Base-by-base conservation (phyloP, 495 filamentous ascomycete genomes). In the Hapsidospora chrysogenum region DNA sequence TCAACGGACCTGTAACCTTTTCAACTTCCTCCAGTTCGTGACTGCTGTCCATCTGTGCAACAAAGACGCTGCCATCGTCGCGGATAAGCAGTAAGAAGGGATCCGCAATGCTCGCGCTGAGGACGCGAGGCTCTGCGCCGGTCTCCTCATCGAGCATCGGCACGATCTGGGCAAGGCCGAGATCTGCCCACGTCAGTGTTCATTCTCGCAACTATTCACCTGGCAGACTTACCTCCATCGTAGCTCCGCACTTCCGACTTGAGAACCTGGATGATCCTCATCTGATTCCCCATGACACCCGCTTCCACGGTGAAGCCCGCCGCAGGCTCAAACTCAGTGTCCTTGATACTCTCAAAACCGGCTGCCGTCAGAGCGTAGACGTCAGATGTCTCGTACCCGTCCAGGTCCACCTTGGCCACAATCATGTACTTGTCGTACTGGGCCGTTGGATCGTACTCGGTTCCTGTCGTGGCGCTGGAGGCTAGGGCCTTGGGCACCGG, bases 71-170 rank as follows among this genome's bases (percentile, higher is more conserved):
- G 1, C 68, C 69, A 51, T 95, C 85, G 38, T 93, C 81, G 37
- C 80, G 68, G 28, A 94, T 50, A 3, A 99, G 68, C 2, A 92
- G 60, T n/a, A 99, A 47, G 49, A 80, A 95, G 4, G 85, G 85
- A 47, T 95, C 89, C 9, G 67, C 64, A 44, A 96, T 81, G 52
- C 80, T 89, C n/a, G 79, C 78, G 46, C 69, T 80, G 27, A 83
- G 57, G 17, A 86, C 76, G 25, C 73, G 64, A 3, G 81, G 74
- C 41, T 84, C 80, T 9, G 68, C 68, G 14, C 76, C 85, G 0
- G 73, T 83, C 31, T 82, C 80, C 44, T 94, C 89, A 41, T 96
- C 87, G 37, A 73, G 68, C 60, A 95, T 76, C 2, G 85, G 83
- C 37, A 93, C 68, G 20, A 96, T 95, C 48, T 96, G 86, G 29